Conservation (phyloP, 179 eudicot species). For the Beta lomatogona region DNA sequence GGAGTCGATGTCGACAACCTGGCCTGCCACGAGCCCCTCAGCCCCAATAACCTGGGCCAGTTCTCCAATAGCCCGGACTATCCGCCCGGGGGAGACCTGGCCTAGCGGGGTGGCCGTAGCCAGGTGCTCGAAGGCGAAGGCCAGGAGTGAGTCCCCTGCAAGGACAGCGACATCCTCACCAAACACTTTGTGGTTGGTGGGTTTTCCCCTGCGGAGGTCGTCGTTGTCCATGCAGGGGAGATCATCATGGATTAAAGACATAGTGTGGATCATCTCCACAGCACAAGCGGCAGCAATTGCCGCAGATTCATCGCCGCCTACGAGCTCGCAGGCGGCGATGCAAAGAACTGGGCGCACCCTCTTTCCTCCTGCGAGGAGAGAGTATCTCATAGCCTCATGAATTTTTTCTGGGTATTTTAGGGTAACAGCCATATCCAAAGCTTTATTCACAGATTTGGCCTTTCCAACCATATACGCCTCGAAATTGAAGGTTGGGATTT, state of each 20-base stretch:
- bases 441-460: conserved; percentile 47
- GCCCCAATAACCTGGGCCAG: conserved; percentile 58
- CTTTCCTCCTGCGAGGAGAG: conserved; percentile 76
- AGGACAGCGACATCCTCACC: conserved; percentile 69
- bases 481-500: conserved; percentile 43
- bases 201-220: conserved; percentile 73
- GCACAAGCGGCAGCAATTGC: conserved; percentile 77
- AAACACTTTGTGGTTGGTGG: conserved; percentile 67
- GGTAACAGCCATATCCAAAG: conserved; percentile 51
- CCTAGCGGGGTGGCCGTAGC: conserved; percentile 39
- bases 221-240: conserved; percentile 85
- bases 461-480: conserved; percentile 49
- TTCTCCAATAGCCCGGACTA: conserved; percentile 47
- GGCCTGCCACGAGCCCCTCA: conserved; percentile 70
- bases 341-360: conserved; percentile 69
- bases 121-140: conserved; percentile 61
- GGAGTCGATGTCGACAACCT: conserved; percentile 59
- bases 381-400: conserved; percentile 74
- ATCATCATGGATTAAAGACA: conserved; percentile 79
- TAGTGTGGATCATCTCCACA: conserved; percentile 82
- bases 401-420: conserved; percentile 49
- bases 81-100: conserved; percentile 32
- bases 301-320: conserved; percentile 54
- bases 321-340: conserved; percentile 76
- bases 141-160: conserved; percentile 62